Base-by-base conservation (phyloP, 192 early-diverging fungal species). In the Fimicolochytrium jonesii region DNA sequence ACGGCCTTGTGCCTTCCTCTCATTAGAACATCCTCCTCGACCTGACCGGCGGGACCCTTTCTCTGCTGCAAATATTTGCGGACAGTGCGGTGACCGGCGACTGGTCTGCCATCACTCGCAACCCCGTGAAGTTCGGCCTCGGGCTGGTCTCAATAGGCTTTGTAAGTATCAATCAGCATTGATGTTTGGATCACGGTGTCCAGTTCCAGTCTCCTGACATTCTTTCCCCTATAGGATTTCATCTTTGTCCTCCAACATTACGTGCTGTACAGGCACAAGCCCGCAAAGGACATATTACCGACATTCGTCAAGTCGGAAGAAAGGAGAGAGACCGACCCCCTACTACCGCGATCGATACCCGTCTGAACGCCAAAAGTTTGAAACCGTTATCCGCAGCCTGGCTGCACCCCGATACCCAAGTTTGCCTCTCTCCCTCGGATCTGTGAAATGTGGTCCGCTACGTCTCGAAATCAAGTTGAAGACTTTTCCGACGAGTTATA, bases 21-120 rank as follows among this genome's bases (percentile, higher is more conserved):
- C n/a, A n/a, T n/a, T 39, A 62, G 33, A 93, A 91, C 52, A 93
- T 94, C 52, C 41, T 94, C 5, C 73, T 94, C 43, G 94, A 97
- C 66, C 87, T 91, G 26, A 85, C 85, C 18, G 94, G 94, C 31
- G 94, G 94, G 0, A 35, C 70, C 0, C 61, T 93, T 29, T 92
- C 90, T 22, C 74, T 93, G 51, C 42, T 76, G 1, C 94, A 97
- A 67, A 63, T 90, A 34, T 34, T 95, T 0, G 53, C 93, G 39
- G 94, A 97, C 71, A 81, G 86, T 0, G 71, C 63, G 15, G 56
- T 84, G 1, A 60, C 78, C 7, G 77, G 81, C 22, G 78, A 87
- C 46, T 86, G 84, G 81, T 74, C 76, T 4, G 82, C 81, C 11
- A 79, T 88, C 4, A 51, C 52, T 13, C 64, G 55, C 3, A 78